Base-by-base conservation (phyloP, 1,139 yeast species). In the Torulaspora globosa region DNA sequence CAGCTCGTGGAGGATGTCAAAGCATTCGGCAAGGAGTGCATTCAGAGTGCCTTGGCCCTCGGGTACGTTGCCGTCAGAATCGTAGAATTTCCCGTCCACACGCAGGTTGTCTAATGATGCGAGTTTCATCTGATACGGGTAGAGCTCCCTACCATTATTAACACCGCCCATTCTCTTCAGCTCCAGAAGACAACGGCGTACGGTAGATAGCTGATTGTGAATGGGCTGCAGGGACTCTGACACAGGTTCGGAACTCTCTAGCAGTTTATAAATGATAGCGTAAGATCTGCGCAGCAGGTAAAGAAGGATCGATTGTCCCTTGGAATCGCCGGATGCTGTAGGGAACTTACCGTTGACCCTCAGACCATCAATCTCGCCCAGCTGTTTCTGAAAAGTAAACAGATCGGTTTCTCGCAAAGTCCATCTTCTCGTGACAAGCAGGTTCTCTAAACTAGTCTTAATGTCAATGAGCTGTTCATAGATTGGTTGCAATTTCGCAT, bases 31-130 rank as follows among this genome's bases (percentile, higher is more conserved):
- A 41, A 92, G 72, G 52, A 92, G 70, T 1, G 96, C 96, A 65
- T 83, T 89, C 52, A 92, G 73, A 32, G 95, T 82, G 9, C 96
- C 97, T 68, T 92, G 98, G 11, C 98, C 98, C 66, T 92, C 97
- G 6, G 98, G 98, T 33, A 90, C 83, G 53, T 86, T 85, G 44
- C 81, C 86, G 53, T 87, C 88, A 29, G 88, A 84, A 61, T 85
- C 80, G 52, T 63, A 63, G 60, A 92, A 92, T 70, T 86, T 90
- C 28, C 98, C 98, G 64, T 92, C 97, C 15, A 72, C 75, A 60
- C 97, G 78, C 61, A 85, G 67, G 59, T 88, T 85, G 65, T 92
- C 97, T 53, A 92, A 74, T 11, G 95, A 83, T 0, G 95, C 94
- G 48, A 92, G 74, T 67, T 92, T 92, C 80, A 92, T 81, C 67